A percentile compares a stretch with the other conserved stretches of the same genome.
phyloP scores from a whole-genome alignment of 2,329 filamentous ascomycete species.

The Cytospora piceae region DNA sequence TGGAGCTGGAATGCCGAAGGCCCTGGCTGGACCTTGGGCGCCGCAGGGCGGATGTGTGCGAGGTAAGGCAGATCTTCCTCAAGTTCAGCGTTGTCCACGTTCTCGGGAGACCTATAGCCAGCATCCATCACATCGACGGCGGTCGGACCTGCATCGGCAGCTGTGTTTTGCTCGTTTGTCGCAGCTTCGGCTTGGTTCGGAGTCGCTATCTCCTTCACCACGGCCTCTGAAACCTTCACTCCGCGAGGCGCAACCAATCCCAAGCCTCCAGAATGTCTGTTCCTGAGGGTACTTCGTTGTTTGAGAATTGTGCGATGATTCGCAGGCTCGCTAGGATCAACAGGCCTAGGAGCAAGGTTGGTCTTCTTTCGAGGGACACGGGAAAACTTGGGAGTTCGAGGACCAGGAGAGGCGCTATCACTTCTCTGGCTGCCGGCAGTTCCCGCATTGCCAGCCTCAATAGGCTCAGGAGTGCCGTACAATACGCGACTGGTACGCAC shows the following conservation, averaged over 20 bases:
- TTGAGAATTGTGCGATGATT: slow-evolving; percentile 24
- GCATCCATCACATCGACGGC: neutral
- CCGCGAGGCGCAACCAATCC: slow-evolving; percentile 23
- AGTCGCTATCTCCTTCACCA: slow-evolving; percentile 21
- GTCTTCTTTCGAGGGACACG: slow-evolving; percentile 16
- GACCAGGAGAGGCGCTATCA: slow-evolving; percentile 2
- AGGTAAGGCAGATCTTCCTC: slow-evolving; percentile 29
- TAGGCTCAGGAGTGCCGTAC: slow-evolving; percentile 11
- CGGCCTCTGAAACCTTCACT: slow-evolving; percentile 26
- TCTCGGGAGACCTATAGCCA: neutral
- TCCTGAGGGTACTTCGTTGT: slow-evolving; percentile 21
- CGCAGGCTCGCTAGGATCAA: slow-evolving; percentile 8
- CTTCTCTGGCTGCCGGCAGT: slow-evolving; percentile 7
- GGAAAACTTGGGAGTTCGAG: slow-evolving; percentile 3
- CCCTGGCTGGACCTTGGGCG: slow-evolving; percentile 2
- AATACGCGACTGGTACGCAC: slow-evolving; percentile 6
- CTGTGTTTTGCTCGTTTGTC: neutral
- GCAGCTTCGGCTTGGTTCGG: neutral
- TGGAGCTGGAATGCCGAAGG: neutral
- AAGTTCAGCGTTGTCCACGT: slow-evolving; percentile 6
- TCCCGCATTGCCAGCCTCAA: slow-evolving; percentile 2
- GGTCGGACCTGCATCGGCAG: neutral
- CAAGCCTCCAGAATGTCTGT: slow-evolving; percentile 6
- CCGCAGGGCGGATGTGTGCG: slow-evolving; percentile 20
- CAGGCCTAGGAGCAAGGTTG: neutral